Evolutionary conservation across 148 eudicot species (phyloP).

Genomic region (Dysphania ambrosioides): DNA sequence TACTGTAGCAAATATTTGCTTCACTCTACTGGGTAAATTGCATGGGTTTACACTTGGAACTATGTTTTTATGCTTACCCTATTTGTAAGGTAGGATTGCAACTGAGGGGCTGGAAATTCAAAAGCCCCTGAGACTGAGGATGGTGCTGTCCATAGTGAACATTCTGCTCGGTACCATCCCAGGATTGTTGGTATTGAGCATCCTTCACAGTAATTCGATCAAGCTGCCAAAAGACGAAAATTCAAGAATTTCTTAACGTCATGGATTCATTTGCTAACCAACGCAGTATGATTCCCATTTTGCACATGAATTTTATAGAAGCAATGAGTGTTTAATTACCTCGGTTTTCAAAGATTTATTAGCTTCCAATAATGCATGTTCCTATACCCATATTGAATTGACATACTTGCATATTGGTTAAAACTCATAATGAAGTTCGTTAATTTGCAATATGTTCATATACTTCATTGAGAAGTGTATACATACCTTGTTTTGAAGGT

Average conservation of each 20-base stretch:
- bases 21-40: too few species aligned
- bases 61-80: slow-evolving; percentile 43
- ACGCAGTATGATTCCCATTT: too few species aligned
- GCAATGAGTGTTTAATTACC: slow-evolving; percentile 23
- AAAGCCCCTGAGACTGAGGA: slow-evolving; percentile 61
- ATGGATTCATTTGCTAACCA: not conserved
- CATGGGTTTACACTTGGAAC: not conserved
- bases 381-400: slow-evolving; percentile 25
- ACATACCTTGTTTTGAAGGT: slow-evolving; percentile 46
- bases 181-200: slow-evolving; percentile 49
- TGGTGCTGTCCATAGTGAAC: slow-evolving; percentile 47
- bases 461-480: not conserved
- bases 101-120: slow-evolving; percentile 55
- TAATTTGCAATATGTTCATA: not conserved
- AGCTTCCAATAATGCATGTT: slow-evolving; percentile 46
- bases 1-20: too few species aligned
- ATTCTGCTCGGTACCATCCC: slow-evolving; percentile 60
- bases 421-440: not conserved
- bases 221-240: slow-evolving; percentile 39
- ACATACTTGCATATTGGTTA: too few species aligned
- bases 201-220: slow-evolving; percentile 54
- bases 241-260: not conserved
- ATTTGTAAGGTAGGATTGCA: slow-evolving; percentile 72
- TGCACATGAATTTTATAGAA: not conserved
- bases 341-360: slow-evolving; percentile 43